phyloP scores from a whole-genome alignment of 2,329 filamentous ascomycete species.

The Hymenoscyphus fructigenus region DNA sequence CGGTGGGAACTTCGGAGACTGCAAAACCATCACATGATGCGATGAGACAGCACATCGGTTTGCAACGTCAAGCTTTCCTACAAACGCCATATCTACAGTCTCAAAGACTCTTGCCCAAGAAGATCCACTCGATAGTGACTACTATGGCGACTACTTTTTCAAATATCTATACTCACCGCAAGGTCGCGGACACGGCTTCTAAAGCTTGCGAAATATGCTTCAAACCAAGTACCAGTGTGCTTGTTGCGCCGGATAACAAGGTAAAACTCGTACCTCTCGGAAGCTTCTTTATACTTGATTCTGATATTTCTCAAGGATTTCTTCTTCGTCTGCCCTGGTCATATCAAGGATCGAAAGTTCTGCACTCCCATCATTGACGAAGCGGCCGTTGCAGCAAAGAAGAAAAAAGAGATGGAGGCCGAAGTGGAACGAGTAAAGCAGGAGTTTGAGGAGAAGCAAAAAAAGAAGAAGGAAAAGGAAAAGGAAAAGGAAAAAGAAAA shows the following conservation, averaged over 20 bases:
- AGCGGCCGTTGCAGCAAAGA: constrained; percentile 57
- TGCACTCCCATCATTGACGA: constrained; percentile 73
- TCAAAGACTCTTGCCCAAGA: neutral
- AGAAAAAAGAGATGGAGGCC: constrained; percentile 63
- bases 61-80: neutral
- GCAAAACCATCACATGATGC: neutral
- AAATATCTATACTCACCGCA: constrained; percentile 83
- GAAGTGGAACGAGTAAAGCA: constrained; percentile 63
- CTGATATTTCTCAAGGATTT: constrained; percentile 59
- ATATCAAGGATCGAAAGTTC: constrained; percentile 82
- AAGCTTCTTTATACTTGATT: neutral
- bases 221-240: constrained; percentile 80
- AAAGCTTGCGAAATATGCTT: constrained; percentile 91
- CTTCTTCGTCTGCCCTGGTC: constrained; percentile 84
- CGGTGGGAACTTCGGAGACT: neutral
- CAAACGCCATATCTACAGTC: neutral
- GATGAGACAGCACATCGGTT: neutral
- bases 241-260: constrained; percentile 88
- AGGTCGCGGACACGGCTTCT: constrained; percentile 78
- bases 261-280: constrained; percentile 44
- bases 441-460: constrained; percentile 77
- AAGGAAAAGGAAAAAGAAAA: constrained; percentile 60
- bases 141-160: constrained; percentile 48
- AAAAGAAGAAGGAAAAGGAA: constrained; percentile 65
- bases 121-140: neutral